Evolutionary conservation across 2,329 filamentous ascomycete genomes (phyloP), one percentile per base, ranked within the genome.

Genomic region (Graphilbum sp.): DNA sequence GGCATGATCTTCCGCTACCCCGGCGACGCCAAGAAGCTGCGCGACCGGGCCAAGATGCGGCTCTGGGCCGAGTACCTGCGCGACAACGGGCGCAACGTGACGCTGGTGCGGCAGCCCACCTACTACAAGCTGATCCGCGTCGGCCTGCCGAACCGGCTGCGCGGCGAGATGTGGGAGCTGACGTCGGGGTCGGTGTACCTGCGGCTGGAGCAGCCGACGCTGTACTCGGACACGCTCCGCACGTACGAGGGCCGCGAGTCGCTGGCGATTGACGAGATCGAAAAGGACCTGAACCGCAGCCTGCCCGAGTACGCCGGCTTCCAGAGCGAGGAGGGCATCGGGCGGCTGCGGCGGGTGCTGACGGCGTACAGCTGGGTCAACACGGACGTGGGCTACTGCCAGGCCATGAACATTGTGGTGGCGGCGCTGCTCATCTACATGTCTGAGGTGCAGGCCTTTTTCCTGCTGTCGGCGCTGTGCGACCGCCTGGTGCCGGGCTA

Each of bases 381-480:
- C 51, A 72, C 83, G 38, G 86, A 95, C 47, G 87, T 98, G 39
- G 90, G 90, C 47, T 98, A 98, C 59, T 98, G 90, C 57, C 90
- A 98, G 60, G 90, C 90, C 44, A 98, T 98, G 90, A 98, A 98
- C 57, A 98, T 98, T 49, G 90, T 98, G 25, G 88, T 95, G 39
- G 90, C 90, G 16, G 90, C 90, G n/a, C 64, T 98, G 41, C 69
- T 98, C 49, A 98, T 98, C 66, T 96, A 96, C 64, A 93, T 93
- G 76, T 96, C 87, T 9, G 90, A 98, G 59, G 60, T 80, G 0
- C 90, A 98, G 59, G 90, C 90, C 2, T 98, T 96, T 60, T 98
- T 90, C 57, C 67, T 95, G 8, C 72, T 98, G 32, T 93, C 86
- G 2, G 71, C 88, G 1, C 67, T 98, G 15, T 98, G 90, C 62